Evolutionary conservation across 805 yeast genomes (phyloP), one percentile per base, ranked within the genome.

Genomic region (Starmerella ratchasimensis): DNA sequence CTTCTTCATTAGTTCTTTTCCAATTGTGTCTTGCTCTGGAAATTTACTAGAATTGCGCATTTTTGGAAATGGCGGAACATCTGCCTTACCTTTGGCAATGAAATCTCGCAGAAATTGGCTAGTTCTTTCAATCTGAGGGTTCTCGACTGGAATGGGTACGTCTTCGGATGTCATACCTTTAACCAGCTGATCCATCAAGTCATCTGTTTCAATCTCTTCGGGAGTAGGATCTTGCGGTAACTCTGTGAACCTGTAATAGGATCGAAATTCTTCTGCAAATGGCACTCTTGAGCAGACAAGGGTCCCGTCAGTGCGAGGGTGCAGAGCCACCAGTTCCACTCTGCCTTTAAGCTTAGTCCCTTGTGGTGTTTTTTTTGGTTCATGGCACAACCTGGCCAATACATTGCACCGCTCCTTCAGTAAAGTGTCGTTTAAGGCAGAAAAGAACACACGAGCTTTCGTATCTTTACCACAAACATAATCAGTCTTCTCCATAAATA

Each of bases 261-360:
- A 22, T 16, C 32, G 31, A 28, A 20, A 34, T 17, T 51, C 55
- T 20, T 48, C 44, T 8, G 29, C 27, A 33, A 48, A 48, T 7
- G 54, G 53, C 24, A 48, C 36, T 1, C 42, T 42, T 1, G 46
- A 31, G 29, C 38, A 37, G 23, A 43, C 18, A 13, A 51, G 29
- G 17, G 24, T 25, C 16, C 39, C 38, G 2, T 37, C 31, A 1
- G 18, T 28, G 1, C 16, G 32, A 0, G 55, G 55, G 17, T 41
- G 42, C 17, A 51, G 28, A 5, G 31, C 34, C 10, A 41, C 31
- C 10, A 51, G 36, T 16, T 41, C 42, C n/a, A 47, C 19, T 10
- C 38, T 32, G 10, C 47, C 38, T 27, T 44, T 44, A 17, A n/a
- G 27, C 38, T 26, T 31, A 8, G 19, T 28, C 13, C 37, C 39